A percentile compares a stretch with the other conserved stretches of the same genome.
Conservation (phyloP, 352 stramenopile species). For the Phytophthora pseudosyringae region DNA sequence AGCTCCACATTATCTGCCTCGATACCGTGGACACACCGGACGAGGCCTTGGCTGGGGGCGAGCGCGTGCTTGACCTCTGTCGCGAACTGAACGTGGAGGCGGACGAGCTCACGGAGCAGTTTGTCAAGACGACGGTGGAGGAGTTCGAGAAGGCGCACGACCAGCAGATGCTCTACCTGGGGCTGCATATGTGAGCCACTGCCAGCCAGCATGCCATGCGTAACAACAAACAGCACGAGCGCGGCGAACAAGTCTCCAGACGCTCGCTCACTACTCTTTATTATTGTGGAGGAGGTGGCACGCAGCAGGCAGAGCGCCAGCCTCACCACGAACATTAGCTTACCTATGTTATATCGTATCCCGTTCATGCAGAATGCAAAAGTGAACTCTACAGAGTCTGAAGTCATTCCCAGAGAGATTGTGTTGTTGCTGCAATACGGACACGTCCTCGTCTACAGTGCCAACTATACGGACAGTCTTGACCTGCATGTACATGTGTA, state of each 20-base stretch:
- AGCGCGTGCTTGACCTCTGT: conserved; percentile 63
- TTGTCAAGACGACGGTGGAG: conserved; percentile 50
- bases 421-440: conserved; percentile 3
- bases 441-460: not conserved
- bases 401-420: not conserved
- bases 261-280: conserved; percentile 4
- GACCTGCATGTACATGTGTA: not conserved
- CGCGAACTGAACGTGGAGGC: conserved; percentile 43
- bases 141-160: conserved; percentile 52
- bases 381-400: conserved; percentile 17
- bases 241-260: not conserved
- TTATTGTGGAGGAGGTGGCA: conserved; percentile 2
- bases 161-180: conserved; percentile 55
- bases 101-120: conserved; percentile 45
- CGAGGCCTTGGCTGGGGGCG: conserved; percentile 56
- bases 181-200: conserved; percentile 47
- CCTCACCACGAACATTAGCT: not conserved
- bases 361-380: conserved; percentile 24
- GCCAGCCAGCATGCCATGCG: not conserved
- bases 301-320: not conserved
- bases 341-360: conserved; percentile 6
- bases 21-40: conserved; percentile 80
- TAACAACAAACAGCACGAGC: not conserved
- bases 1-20: conserved; percentile 81
- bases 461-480: no score